Base-by-base conservation (phyloP, 2,329 filamentous ascomycete genomes). In the Fusarium burgessii region DNA sequence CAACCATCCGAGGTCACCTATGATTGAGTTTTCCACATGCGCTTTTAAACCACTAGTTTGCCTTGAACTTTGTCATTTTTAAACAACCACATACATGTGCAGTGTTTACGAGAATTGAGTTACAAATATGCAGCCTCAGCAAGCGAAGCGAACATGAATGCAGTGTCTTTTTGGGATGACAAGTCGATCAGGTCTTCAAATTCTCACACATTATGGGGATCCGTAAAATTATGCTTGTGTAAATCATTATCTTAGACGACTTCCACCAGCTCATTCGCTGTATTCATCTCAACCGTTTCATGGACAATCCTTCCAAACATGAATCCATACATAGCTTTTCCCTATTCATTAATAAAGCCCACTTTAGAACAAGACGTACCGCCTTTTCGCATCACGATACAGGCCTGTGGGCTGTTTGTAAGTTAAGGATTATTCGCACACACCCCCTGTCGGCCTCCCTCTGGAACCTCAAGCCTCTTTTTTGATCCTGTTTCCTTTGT, bases 141-240 rank as follows among this genome's bases (percentile, higher is more conserved):
- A 54, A 66, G 42, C 60, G 20, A 38, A 55, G 29, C 18, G 40
- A 65, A 49, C 25, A 41, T 32, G 60, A 36, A 59, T 59, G 52
- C 50, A 29, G 58, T 68, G 45, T n/a, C 63, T 35, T 67, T 43
- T 56, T 38, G 45, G 47, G 59, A 73, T 73, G 62, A 36, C 47
- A 60, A 38, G 45, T 33, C 52, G 47, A 66, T 68, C 72, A 70
- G 51, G 62, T 60, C 70, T 72, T 68, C 54, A 45, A 58, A 59
- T 66, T 63, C 51, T 23, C 50, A 54, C 58, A 40, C 51, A 47
- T 29, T 33, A 59, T 66, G 61, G 55, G 58, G 40, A 32, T 57
- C 57, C 27, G 42, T 45, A 55, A 72, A 54, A 70, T 66, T 62
- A 45, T 66, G 52, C 49, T 58, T 38, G 61, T 56, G 61, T 40